Evolutionary conservation across 2,329 filamentous ascomycete genomes (phyloP), one percentile per base, ranked within the genome.

Genomic region (Neofusicoccum kwambonambiense): DNA sequence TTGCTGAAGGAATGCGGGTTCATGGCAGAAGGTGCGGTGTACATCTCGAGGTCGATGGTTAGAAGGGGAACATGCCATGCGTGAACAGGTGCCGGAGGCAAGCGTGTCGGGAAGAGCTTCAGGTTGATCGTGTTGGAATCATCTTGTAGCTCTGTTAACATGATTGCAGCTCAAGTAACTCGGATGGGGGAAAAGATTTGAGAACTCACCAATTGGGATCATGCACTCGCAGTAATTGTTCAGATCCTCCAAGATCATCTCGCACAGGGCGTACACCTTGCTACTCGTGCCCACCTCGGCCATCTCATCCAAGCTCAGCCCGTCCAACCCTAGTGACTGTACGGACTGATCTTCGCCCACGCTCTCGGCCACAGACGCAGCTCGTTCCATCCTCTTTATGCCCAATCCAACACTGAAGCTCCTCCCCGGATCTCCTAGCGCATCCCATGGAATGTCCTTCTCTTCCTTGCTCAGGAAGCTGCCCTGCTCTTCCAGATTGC

Each of bases 141-240:
- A 76, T 97, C 93, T 60, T 93, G 62, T 7, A 37, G n/a, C 17
- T 60, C 31, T 47, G 39, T 60, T 35, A 47, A 47, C 41, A 7
- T 37, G 8, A 27, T 49, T 35, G 27, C 34, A 35, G n/a, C 7
- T 17, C 11, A 11, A 2, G 8, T 8, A 13, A 45, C 1, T 15
- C 63, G 17, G n/a, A 6, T 34, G 12, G 37, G 12, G 7, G 22
- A 3, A 22, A 22, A 22, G 15, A 15, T 11, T 9, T 7, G 6
- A 7, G 27, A 34, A 81, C 86, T 68, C 80, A 93, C 91, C 91
- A 68, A 97, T 94, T 0, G 93, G 93, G 72, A 97, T 97, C 93
- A 97, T 97, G 83, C 93, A 97, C 80, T 99, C 95, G 74, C 92
- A 93, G 74, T 97, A 99, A 72, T 96, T 96, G 74, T 98, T 97